Base-by-base conservation (phyloP, 2,329 filamentous ascomycete genomes). In the Botrytis pseudocinerea region DNA sequence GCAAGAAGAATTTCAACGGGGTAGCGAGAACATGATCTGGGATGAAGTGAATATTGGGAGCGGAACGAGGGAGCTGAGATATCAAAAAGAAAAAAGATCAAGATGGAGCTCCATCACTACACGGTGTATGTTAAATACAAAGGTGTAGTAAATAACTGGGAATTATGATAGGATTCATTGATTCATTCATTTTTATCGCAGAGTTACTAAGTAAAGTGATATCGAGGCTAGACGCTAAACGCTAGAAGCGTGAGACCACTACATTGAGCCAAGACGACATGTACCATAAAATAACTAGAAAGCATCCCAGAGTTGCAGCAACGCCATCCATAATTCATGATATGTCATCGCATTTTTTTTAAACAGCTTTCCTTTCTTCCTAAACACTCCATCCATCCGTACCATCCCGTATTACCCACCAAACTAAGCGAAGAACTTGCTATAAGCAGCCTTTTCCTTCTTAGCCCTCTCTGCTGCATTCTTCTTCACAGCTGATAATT, bases 391-490 rank as follows among this genome's bases (percentile, higher is more conserved):
- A 62, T 68, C 20, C 28, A 42, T 69, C 28, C 60, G 22, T 60
- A 62, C n/a, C 62, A 72, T 69, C 22, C 35, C 8, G 32, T 25
- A n/a, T 12, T 48, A 51, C 12, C 40, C n/a, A 14, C 42, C 10
- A n/a, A 14, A 40, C 78, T 73, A 81, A 42, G 77, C 73, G 72
- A 98, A 98, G 84, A 97, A 96, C 85, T 97, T 98, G 85, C 92
- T 93, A 82, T 95, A 97, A 9, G 91, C 92, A 78, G 93, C 93
- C 88, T 95, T 97, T 86, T 98, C 93, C 89, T 95, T 97, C 82
- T 92, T 92, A 75, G 90, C 87, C 75, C 92, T 88, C 73, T 91
- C 92, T 18, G 89, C 87, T 40, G 92, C 88, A 78, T 87, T 89
- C 85, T 91, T 91, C 88, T 95, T 97, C 70, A 96, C 90, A n/a